A percentile compares a stretch with the other conserved stretches of the same genome.
phyloP scores from a whole-genome alignment of 2,329 filamentous ascomycete genomes.

The Pseudopyrenochaeta lycopersici region DNA sequence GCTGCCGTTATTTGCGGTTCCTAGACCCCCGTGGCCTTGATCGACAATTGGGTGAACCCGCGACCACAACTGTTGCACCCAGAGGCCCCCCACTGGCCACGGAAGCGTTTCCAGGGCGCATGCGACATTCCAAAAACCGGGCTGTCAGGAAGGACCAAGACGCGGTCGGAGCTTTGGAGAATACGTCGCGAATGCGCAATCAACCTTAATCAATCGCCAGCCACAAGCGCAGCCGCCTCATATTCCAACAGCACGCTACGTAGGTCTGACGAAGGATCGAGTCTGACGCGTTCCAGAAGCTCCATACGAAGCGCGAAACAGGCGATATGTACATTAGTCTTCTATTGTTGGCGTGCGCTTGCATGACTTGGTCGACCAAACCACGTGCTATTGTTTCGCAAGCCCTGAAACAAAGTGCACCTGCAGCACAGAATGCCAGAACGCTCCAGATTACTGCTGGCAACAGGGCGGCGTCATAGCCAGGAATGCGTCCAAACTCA shows the following conservation, averaged over 20 bases:
- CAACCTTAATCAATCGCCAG: conserved; percentile 11
- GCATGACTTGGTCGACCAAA: not conserved
- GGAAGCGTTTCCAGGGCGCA: conserved; percentile 5
- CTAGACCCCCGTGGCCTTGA: not conserved
- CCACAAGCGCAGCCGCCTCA: conserved; percentile 1
- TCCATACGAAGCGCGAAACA: not conserved
- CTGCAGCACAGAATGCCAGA: not conserved
- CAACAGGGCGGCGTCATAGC: not conserved
- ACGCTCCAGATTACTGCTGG: not conserved
- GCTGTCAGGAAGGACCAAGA: not conserved
- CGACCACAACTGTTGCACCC: not conserved
- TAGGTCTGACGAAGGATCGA: conserved; percentile 1
- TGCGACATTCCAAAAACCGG: conserved; percentile 16
- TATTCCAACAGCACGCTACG: not conserved
- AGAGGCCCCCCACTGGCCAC: conserved; percentile 1
- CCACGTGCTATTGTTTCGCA: conserved; percentile 8
- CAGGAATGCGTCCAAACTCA: not conserved
- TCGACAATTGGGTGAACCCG: not conserved
- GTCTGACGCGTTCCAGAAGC: conserved; percentile 13
- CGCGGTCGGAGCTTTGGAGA: not conserved
- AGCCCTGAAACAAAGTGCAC: conserved; percentile 3
- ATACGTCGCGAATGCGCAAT: conserved; percentile 7
- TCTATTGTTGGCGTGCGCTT: conserved; percentile 5
- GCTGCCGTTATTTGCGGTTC: too few relatives aligned
- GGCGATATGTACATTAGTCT: not conserved